These are phyloP conservation scores for Volvox africanus DNA, from an alignment of 139 green algal species.

Conservation along the genomic window DNA sequence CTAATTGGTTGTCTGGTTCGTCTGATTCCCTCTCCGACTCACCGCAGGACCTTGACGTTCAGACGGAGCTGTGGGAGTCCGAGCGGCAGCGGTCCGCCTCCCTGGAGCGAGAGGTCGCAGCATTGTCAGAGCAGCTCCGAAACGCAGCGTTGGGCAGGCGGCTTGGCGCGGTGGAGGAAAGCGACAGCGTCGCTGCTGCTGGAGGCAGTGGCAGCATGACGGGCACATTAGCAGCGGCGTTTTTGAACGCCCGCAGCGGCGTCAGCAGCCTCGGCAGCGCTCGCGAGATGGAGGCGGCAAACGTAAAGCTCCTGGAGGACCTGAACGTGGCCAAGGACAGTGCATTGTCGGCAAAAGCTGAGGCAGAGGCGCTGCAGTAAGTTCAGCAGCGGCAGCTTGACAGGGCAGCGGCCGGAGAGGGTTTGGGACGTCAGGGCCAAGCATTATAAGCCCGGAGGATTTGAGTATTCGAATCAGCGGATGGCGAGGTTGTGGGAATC, in stretches of 20 bases:
- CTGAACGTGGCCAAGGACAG: constrained; percentile 11
- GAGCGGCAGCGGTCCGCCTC: constrained; percentile 35
- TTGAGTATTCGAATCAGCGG: too few relatives aligned
- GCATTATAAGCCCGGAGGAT: too few relatives aligned
- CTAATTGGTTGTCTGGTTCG: not conserved
- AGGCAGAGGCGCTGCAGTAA: constrained; percentile 46
- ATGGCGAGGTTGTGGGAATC: too few relatives aligned
- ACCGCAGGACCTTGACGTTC: constrained; percentile 42
- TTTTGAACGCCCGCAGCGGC: not conserved
- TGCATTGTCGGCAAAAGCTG: constrained; percentile 12
- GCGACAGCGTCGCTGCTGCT: not conserved
- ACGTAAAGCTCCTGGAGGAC: constrained; percentile 38
- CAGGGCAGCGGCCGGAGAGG: too few relatives aligned
- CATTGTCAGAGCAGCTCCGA: constrained; percentile 35
- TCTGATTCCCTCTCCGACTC: not conserved
- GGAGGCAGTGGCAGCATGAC: not conserved
- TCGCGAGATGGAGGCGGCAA: constrained; percentile 37
- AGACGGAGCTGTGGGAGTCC: constrained; percentile 42
- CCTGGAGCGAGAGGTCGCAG: constrained; percentile 36
- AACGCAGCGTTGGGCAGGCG: constrained; percentile 10
- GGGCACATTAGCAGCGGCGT: not conserved
- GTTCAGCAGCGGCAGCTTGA: not conserved
- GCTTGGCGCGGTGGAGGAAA: not conserved
- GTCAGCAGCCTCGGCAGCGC: not conserved
- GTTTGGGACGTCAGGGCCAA: too few relatives aligned